phyloP scores from a whole-genome alignment of 2,329 filamentous ascomycete species.

The Alternaria atra region DNA sequence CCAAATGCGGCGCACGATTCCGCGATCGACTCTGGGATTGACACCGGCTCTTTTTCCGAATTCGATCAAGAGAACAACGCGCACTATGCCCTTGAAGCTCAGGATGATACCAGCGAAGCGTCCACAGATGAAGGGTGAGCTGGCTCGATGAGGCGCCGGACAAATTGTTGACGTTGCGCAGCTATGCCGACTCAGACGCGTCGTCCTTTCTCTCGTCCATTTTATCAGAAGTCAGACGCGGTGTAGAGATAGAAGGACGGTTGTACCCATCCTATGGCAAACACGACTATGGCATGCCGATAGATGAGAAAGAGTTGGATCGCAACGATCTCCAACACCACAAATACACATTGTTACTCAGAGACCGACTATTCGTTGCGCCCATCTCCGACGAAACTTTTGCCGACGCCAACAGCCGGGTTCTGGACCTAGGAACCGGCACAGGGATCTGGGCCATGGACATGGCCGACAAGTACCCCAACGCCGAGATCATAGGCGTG shows the following conservation, averaged over 20 bases:
- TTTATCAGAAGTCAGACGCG: conserved; percentile 30
- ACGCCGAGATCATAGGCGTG: conserved; percentile 33
- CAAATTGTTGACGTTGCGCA: conserved; percentile 5
- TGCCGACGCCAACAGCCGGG: conserved; percentile 7
- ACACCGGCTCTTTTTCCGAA: conserved; percentile 19
- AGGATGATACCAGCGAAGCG: conserved; percentile 27
- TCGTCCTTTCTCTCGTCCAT: conserved; percentile 37
- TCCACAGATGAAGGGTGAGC: conserved; percentile 35
- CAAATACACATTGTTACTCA: conserved; percentile 33
- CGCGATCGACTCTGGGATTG: conserved; percentile 27
- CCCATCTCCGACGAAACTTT: conserved; percentile 25
- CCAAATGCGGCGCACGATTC: neutral
- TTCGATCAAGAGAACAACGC: conserved; percentile 34
- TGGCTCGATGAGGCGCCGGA: neutral
- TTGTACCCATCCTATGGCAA: conserved; percentile 33
- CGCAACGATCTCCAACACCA: conserved; percentile 36
- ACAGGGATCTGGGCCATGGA: conserved; percentile 38
- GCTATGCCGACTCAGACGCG: conserved; percentile 31
- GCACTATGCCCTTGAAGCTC: conserved; percentile 24
- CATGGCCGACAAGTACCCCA: conserved; percentile 33
- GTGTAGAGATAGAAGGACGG: conserved; percentile 31
- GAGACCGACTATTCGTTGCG: conserved; percentile 25
- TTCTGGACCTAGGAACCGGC: conserved; percentile 35
- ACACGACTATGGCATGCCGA: conserved; percentile 38
- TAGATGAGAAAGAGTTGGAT: conserved; percentile 36